phyloP scores from a whole-genome alignment of 345 rosid species.

The Populus simonii region DNA sequence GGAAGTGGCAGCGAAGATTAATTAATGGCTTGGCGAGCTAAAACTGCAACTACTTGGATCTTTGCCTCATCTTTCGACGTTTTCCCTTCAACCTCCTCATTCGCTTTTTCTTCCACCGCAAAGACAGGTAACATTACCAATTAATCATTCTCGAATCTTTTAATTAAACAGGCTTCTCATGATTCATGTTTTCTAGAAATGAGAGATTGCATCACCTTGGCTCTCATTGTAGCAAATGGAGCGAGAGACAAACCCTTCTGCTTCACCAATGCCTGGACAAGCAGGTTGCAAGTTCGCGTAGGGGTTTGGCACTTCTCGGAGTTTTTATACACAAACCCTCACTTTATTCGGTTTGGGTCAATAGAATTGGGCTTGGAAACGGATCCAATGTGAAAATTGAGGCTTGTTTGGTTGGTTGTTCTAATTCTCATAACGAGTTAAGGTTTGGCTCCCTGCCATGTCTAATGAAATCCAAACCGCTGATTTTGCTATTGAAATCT shows the following conservation, averaged over 20 bases:
- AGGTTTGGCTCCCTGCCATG: too few relatives aligned
- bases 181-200: too few relatives aligned
- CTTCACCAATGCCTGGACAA: neutral
- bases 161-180: too few relatives aligned
- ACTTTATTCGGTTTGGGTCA: neutral
- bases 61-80: constrained; percentile 43
- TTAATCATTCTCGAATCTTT: neutral
- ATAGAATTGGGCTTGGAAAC: neutral
- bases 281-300: too few relatives aligned
- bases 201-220: neutral
- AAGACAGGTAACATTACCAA: neutral
- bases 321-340: neutral
- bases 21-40: neutral
- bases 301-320: neutral
- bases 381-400: neutral
- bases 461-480: too few relatives aligned
- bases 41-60: constrained; percentile 33
- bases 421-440: neutral
- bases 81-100: constrained; percentile 41
- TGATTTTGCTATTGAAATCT: too few relatives aligned
- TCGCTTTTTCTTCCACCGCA: constrained; percentile 43
- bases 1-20: neutral
- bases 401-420: neutral
- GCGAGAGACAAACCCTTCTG: neutral
- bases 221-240: neutral